Evolutionary conservation across 164 flowering plant species (phyloP).

Genomic region (Buxus sempervirens): DNA sequence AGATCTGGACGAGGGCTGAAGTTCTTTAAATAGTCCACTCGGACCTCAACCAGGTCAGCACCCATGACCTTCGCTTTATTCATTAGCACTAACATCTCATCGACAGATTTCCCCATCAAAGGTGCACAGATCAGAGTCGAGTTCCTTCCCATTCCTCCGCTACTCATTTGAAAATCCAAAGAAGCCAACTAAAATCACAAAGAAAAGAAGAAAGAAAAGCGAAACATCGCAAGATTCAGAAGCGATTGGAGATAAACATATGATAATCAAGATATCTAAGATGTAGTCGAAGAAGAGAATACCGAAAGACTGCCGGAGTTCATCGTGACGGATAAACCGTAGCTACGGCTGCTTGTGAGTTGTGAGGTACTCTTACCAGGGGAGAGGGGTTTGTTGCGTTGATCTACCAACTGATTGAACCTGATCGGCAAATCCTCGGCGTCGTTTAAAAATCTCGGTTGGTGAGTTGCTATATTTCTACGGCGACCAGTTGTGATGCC

Average conservation of each 20-base stretch:
- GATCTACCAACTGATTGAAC: neutral
- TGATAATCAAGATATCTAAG: neutral
- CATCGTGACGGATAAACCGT: neutral
- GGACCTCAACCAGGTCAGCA: constrained; percentile 72
- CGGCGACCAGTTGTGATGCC: no score
- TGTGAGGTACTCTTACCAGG: neutral
- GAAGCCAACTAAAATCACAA: neutral
- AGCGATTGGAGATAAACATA: neutral
- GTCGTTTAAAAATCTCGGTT: no score
- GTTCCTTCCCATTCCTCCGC: constrained; percentile 27
- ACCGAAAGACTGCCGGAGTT: neutral
- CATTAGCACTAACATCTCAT: constrained; percentile 46
- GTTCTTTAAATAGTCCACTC: constrained; percentile 52
- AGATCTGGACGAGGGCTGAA: constrained; percentile 47
- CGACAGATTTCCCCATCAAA: constrained; percentile 56
- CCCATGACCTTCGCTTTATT: constrained; percentile 46
- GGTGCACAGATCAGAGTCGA: constrained; percentile 67
- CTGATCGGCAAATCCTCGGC: neutral
- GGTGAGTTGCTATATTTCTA: no score
- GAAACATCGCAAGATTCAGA: no score
- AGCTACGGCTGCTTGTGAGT: neutral
- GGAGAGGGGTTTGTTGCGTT: neutral
- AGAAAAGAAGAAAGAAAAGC: no score
- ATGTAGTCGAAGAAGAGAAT: neutral
- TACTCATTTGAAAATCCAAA: neutral